Evolutionary conservation across 352 stramenopile species (phyloP), one percentile per base, ranked within the genome.

Genomic region (Phytopythium vexans): DNA sequence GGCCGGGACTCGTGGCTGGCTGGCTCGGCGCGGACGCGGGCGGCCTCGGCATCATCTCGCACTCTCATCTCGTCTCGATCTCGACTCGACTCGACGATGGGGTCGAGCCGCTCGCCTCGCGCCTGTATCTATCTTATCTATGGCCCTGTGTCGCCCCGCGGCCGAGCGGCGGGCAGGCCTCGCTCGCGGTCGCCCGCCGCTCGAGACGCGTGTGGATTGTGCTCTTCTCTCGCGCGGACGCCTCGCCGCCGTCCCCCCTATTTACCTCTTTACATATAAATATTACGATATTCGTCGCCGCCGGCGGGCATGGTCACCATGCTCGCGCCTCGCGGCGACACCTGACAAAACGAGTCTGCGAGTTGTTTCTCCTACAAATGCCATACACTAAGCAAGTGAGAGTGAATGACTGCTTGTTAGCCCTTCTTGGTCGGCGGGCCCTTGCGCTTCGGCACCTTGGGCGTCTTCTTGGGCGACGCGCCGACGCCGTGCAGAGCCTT

Each of bases 231-330:
- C 8, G 38, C 38, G 38, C 16, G 70, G 66, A 58, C 71, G 64
- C 72, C 72, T 35, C 46, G 31, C 46, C 38, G n/a, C 3, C 35
- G 15, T n/a, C 45, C 45, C 46, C 46, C 77, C 72, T 89, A 89
- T 89, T 89, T 87, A 87, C 76, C 21, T 27, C 21, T 82, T 34
- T 81, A 72, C 73, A 74, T 77, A 87, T 89, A 87, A 87, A 87
- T 87, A 89, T 86, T 77, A 81, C 65, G 15, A 52, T 27, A 27
- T 27, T 27, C 21, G 21, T 27, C 21, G 21, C 21, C 21, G 21
- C 21, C 21, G 21, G 21, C 21, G 21, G 1, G 21, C 21, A 27
- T 27, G 21, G 21, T 27, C 21, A 27, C 2, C 21, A 27, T 27
- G 21, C 21, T 27, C 21, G 21, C 21, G 21, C 21, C 21, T 27